phyloP scores from a whole-genome alignment of 2,329 filamentous ascomycete species.

The Penicillium palitans region DNA sequence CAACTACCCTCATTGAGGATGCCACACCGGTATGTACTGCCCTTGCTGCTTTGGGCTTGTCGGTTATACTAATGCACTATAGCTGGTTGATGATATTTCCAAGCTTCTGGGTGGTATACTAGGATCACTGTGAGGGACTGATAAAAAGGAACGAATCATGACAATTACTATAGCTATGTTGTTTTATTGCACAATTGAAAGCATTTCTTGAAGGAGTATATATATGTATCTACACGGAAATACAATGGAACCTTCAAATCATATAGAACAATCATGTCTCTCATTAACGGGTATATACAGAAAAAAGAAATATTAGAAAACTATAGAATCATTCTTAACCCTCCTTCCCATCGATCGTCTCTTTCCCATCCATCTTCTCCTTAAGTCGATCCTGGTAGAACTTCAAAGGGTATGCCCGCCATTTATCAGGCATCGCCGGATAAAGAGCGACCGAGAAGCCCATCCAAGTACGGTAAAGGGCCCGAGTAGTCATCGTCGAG shows the following conservation, averaged over 20 bases:
- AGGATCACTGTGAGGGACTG: conserved; percentile 19
- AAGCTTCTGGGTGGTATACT: conserved; percentile 30
- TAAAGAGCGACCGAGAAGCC: conserved; percentile 36
- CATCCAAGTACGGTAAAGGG: conserved; percentile 35
- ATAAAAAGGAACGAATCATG: conserved; percentile 10
- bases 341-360: conserved; percentile 26
- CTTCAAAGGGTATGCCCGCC: conserved; percentile 33
- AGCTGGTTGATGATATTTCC: conserved; percentile 34
- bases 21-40: conserved; percentile 33
- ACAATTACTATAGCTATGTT: not conserved
- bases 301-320: not conserved
- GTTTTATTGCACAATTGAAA: not conserved
- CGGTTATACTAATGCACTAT: not conserved
- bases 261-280: not conserved
- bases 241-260: no score
- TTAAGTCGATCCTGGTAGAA: conserved; percentile 35
- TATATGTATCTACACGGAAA: conserved; percentile 12
- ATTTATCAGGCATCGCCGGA: conserved; percentile 33
- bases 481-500: conserved; percentile 28
- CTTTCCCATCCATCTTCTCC: conserved; percentile 29
- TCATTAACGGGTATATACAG: conserved; percentile 13
- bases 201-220: conserved; percentile 14
- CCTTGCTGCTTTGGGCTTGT: no score
- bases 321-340: conserved; percentile 1
- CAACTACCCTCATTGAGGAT: conserved; percentile 34